Evolutionary conservation across 1,284 basidiomycete species (phyloP), one percentile per base, ranked within the genome.

Genomic region (Malassezia arunalokei): DNA sequence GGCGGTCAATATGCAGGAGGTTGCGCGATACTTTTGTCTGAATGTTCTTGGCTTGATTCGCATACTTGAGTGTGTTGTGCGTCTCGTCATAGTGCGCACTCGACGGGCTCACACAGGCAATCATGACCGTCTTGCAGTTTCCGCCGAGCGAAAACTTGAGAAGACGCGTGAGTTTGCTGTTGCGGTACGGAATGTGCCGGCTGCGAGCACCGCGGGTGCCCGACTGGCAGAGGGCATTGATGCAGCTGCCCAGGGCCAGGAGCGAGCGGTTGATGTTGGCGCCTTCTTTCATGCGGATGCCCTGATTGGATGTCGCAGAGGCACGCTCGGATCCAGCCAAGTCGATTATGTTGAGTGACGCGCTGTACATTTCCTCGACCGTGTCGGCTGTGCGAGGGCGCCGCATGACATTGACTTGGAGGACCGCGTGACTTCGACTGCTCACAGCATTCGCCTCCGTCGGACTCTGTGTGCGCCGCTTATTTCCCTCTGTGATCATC

Each of bases 61-160:
- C 70, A 51, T 73, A 73, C 57, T 73, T 71, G 59, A 73, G 68
- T 11, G 70, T 71, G 30, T 73, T 73, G 57, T 70, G 65, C 27
- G 70, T 73, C 56, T 73, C 70, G 31, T 73, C 70, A 57, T 71
- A 73, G 49, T 73, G 70, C 0, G 60, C 60, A 30, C 68, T 70
- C n/a, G 64, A 66, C 0, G 70, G 70, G 35, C 60, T 64, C 58
- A 71, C 66, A 46, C 70, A 73, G 44, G 71, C 70, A 24, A 73
- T 71, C 70, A 73, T 73, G 41, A 71, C 68, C 8, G 70, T 73
- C 50, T 70, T 69, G 59, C 70, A 73, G 56, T 73, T 73, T 43
- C 70, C 70, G 14, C 70, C 70, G n/a, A 73, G 60, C n/a, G 67
- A 70, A 43, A 73, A 73, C 38, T 73, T 71, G 53, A 73, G 63